Evolutionary conservation across 1,284 basidiomycete species (phyloP).

Genomic region (Marasmius oreades): DNA sequence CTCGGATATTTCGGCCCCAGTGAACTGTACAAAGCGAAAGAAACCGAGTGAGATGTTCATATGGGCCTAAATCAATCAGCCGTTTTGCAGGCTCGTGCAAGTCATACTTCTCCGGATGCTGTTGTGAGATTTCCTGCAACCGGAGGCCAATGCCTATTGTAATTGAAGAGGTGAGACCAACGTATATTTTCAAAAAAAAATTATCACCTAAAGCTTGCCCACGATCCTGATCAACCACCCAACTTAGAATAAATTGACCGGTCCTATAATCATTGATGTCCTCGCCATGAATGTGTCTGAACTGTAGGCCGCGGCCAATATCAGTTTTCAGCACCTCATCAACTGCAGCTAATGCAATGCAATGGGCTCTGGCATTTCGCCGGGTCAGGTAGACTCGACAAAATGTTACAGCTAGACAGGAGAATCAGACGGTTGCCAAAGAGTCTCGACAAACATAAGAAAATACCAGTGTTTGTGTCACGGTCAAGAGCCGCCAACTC

Average conservation of each 20-base stretch:
- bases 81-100: conserved; percentile 12
- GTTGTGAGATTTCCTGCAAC: conserved; percentile 7
- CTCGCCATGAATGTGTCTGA: conserved; percentile 11
- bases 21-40: conserved; percentile 16
- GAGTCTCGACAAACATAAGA: background rate
- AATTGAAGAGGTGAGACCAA: background rate
- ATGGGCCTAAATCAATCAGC: conserved; percentile 10
- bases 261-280: background rate
- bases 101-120: background rate
- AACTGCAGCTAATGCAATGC: conserved; percentile 9
- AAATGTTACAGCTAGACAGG: conserved; percentile 2
- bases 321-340: conserved; percentile 14
- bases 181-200: background rate
- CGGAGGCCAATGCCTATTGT: conserved; percentile 16
- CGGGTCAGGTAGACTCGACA: conserved; percentile 13
- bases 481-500: background rate
- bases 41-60: conserved; percentile 15
- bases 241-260: conserved; percentile 6
- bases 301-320: conserved; percentile 11
- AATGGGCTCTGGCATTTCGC: conserved; percentile 15
- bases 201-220: conserved; percentile 18
- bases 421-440: background rate
- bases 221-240: conserved; percentile 14
- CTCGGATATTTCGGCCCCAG: conserved; percentile 10
- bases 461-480: background rate